Base-by-base conservation (phyloP, 73 alveolate species). In the Durusdinium trenchii region DNA sequence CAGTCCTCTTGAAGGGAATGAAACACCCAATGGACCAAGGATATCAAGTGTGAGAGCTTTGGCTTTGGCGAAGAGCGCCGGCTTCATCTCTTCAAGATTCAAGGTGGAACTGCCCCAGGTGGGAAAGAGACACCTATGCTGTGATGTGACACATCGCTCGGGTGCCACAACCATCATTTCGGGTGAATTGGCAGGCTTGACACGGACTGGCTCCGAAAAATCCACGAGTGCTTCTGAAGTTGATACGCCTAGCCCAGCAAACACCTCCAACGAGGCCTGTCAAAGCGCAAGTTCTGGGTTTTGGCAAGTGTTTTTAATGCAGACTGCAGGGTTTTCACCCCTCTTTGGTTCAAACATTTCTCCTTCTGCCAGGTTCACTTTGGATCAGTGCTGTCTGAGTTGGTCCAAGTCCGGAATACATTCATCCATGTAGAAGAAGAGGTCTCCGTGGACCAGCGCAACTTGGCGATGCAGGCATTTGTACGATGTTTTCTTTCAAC, bases 31-130 rank as follows among this genome's bases (percentile, higher is more conserved):
- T 71, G 7, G 14, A 35, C 38, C 61, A 9, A 83, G 93, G 93
- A 48, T 35, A 47, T 83, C 28, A 83, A 83, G 93, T 83, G 93
- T n/a, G 93, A 83, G 93, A 83, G 93, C 93, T 83, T 50, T 83
- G 93, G 93, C 93, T 83, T 83, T 51, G 93, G 93, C 93, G 93
- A 83, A 83, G 93, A 83, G 51, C 93, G 93, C 93, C 93, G 93
- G 93, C 93, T 83, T 50, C 93, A 83, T 50, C 93, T 83, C 93
- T 83, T 83, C 93, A 83, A 83, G 51, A 18, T n/a, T n/a, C 52
- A 83, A 51, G 50, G 50, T 83, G 93, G 93, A 83, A 36, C 93
- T 83, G 93, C 93, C 51, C 73, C 93, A 83, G 50, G 50, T 50
- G 93, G 93, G 51, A 14, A 12, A 9, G 51, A 62, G 76, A 3